These are phyloP conservation scores for Rosa multiflora DNA, from an alignment of 306 rosid genomes.

Conservation along the genomic window DNA sequence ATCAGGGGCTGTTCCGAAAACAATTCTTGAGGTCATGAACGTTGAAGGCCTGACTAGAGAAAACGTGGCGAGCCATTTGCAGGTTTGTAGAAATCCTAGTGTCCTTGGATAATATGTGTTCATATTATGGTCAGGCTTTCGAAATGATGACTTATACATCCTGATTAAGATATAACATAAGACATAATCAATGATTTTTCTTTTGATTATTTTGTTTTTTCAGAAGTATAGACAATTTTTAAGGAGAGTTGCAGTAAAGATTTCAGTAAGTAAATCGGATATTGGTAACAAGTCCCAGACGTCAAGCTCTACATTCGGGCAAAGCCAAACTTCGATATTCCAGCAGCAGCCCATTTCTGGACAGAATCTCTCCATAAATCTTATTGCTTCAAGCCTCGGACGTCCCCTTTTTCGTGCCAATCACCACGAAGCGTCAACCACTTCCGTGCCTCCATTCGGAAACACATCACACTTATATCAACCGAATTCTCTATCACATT, in stretches of 20 bases:
- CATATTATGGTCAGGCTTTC: background rate
- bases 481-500: background rate
- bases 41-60: constrained; percentile 17
- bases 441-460: background rate
- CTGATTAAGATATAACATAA: background rate
- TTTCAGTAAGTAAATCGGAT: constrained; percentile 10
- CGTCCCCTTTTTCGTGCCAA: background rate
- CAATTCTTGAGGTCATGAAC: constrained; percentile 22
- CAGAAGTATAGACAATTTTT: constrained; percentile 21
- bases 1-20: constrained; percentile 19
- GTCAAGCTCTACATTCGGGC: background rate
- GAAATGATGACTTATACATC: background rate
- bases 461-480: background rate
- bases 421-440: background rate
- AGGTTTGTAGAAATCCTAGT: constrained; percentile 8
- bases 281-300: background rate
- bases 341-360: background rate
- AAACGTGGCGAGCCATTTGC: constrained; percentile 25
- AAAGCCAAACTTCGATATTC: background rate
- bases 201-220: no score
- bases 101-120: background rate
- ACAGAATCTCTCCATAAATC: background rate
- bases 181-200: background rate
- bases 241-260: constrained; percentile 14
- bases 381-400: background rate